Percentiles rank a stretch among this genome's conserved stretches.
Evolutionary conservation across 179 eudicot genomes (phyloP).

Genomic region (Silene coronaria): DNA sequence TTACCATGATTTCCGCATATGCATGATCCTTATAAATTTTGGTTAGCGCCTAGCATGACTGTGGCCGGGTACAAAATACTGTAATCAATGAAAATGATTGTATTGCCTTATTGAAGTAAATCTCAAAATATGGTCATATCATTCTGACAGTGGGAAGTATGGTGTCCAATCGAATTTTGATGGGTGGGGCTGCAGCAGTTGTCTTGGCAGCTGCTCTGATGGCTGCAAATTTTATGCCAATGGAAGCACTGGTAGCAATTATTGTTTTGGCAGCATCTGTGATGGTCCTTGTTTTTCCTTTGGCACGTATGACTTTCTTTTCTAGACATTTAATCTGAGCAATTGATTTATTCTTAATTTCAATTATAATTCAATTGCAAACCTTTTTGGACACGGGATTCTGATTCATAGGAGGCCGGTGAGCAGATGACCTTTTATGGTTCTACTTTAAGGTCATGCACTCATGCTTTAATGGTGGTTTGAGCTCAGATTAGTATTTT

Average conservation of each 20-base stretch:
- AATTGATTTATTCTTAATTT: constrained; percentile 15
- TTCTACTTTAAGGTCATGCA: constrained; percentile 17
- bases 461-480: background rate
- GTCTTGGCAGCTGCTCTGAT: constrained; percentile 61
- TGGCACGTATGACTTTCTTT: constrained; percentile 38
- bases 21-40: background rate
- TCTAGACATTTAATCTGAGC: constrained; percentile 30
- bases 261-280: constrained; percentile 51
- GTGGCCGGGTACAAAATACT: background rate
- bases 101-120: constrained; percentile 24
- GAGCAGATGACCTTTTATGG: background rate
- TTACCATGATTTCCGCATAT: background rate
- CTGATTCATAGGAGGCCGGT: constrained; percentile 16
- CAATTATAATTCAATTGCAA: background rate
- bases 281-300: constrained; percentile 30
- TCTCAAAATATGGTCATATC: constrained; percentile 34
- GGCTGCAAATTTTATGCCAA: constrained; percentile 57
- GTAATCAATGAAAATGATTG: constrained; percentile 21
- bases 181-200: constrained; percentile 52
- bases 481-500: background rate
- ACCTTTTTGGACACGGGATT: constrained; percentile 6
- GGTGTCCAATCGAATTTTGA: constrained; percentile 35
- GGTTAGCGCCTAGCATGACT: background rate
- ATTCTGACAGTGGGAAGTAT: constrained; percentile 44
- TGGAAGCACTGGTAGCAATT: constrained; percentile 50